Base-by-base conservation (phyloP, 2,329 filamentous ascomycete species). In the Trichoderma lentiforme region DNA sequence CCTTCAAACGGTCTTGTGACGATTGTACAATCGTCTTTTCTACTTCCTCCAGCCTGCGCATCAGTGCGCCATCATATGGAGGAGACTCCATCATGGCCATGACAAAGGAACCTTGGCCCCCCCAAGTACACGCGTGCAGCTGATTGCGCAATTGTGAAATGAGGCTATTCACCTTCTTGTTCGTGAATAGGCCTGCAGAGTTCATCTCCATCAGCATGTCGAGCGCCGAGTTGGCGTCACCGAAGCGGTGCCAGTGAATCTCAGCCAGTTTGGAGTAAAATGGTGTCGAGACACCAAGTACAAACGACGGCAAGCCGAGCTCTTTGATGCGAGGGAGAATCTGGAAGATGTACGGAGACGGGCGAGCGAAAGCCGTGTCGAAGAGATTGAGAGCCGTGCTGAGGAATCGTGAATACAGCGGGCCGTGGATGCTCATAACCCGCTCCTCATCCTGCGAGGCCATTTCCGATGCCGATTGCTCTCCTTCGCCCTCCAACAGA, bases 241-340 rank as follows among this genome's bases (percentile, higher is more conserved):
- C 85, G 74, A 88, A 87, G 12, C 88, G 86, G 39, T 82, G 80
- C 88, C 91, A 93, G 70, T 89, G 83, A 26, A 91, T 85, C 15
- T 84, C 80, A 28, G 93, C 84, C 39, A 94, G 85, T 63, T 88
- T 84, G 77, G 92, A 90, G 83, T 93, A 95, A 56, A 95, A 88
- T 0, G 86, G 83, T 0, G 91, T 92, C 21, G 90, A 90, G 6
- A 89, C 90, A 62, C 92, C 92, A 0, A 95, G 86, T 7, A 93
- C 89, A 77, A 91, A 93, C 0, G 91, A 91, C 1, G 88, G 87
- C 1, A 92, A 85, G 2, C 92, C 92, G 0, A 93, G 84, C 58
- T 86, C 84, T 77, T 92, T 92, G 76, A 94, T 83, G 8, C 87
- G 86, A 0, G 92, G 91, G 0, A 95, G 83, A 30, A 94, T 80